Evolutionary conservation across 1,139 yeast species (phyloP).

Genomic region (Kazachstania sp.): DNA sequence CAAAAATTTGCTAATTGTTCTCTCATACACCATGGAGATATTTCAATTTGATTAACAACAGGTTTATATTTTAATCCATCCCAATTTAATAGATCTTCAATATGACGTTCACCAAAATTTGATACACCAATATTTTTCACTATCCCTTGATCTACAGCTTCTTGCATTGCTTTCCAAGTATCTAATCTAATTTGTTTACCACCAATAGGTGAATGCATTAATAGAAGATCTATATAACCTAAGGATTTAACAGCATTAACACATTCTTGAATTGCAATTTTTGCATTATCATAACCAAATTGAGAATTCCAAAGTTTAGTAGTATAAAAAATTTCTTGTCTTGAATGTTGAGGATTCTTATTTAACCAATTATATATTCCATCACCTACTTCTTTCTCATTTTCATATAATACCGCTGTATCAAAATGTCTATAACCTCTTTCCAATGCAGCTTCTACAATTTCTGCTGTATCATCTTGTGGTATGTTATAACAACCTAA

Average conservation of each 20-base stretch:
- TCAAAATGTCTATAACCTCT: conserved; percentile 68
- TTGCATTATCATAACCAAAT: conserved; percentile 53
- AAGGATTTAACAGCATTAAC: conserved; percentile 42
- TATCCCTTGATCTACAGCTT: conserved; percentile 48
- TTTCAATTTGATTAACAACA: conserved; percentile 60
- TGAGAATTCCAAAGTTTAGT: conserved; percentile 57
- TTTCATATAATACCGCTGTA: conserved; percentile 50
- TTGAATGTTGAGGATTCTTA: conserved; percentile 37
- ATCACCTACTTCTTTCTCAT: conserved; percentile 46
- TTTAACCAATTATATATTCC: conserved; percentile 48
- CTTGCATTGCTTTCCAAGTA: conserved; percentile 57
- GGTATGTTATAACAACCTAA: conserved; percentile 50
- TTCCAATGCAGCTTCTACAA: conserved; percentile 46
- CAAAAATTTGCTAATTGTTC: conserved; percentile 52
- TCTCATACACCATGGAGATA: conserved; percentile 73
- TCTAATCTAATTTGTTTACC: conserved; percentile 45
- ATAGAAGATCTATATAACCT: conserved; percentile 40
- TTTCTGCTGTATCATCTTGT: conserved; percentile 32
- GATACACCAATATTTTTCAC: conserved; percentile 61
- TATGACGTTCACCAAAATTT: conserved; percentile 55
- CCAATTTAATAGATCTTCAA: conserved; percentile 51
- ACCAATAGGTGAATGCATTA: conserved; percentile 55
- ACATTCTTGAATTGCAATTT: conserved; percentile 43
- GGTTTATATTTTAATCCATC: conserved; percentile 46
- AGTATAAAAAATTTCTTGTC: conserved; percentile 62